Percentiles rank a stretch among this genome's conserved stretches.
phyloP scores from a whole-genome alignment of 2,329 filamentous ascomycete species.

The Colletotrichum viniferum region DNA sequence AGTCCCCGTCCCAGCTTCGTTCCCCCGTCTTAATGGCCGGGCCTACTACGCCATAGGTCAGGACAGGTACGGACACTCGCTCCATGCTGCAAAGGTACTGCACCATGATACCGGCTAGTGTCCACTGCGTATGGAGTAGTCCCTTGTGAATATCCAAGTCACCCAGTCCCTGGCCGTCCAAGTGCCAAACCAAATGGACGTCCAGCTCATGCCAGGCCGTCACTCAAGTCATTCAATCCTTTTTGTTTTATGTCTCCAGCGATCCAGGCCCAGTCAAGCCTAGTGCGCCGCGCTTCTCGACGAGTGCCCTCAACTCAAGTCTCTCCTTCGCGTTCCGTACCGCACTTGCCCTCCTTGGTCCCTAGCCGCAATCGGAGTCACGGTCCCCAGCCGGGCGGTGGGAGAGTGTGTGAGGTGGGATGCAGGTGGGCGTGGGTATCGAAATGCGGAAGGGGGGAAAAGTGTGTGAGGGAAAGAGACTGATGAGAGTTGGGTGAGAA shows the following conservation, averaged over 20 bases:
- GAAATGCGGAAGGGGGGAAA: not conserved
- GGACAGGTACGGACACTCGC: no score
- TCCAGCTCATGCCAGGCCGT: no score
- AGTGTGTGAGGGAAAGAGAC: not conserved
- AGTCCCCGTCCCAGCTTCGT: not conserved
- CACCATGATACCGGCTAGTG: not conserved
- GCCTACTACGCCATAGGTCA: no score
- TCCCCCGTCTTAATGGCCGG: not conserved
- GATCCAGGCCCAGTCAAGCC: not conserved
- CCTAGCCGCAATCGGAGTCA: not conserved
- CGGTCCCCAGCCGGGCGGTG: not conserved
- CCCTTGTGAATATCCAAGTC: no score
- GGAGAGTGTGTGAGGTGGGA: not conserved
- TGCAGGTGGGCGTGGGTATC: not conserved
- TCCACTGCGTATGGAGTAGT: not conserved
- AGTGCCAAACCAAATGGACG: no score
- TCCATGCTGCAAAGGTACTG: no score
- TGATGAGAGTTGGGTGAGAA: constrained; percentile 14
- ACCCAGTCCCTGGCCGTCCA: no score
- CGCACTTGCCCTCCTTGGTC: not conserved
- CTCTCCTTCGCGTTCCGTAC: not conserved
- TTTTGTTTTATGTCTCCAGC: no score
- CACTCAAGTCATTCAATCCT: no score
- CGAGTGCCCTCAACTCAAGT: no score
- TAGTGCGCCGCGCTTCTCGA: no score